Percentiles rank a stretch among this genome's conserved stretches.
These are phyloP conservation scores for Thelephora aurantiotincta DNA, from an alignment of 768 basidiomycete genomes.

Conservation along the genomic window DNA sequence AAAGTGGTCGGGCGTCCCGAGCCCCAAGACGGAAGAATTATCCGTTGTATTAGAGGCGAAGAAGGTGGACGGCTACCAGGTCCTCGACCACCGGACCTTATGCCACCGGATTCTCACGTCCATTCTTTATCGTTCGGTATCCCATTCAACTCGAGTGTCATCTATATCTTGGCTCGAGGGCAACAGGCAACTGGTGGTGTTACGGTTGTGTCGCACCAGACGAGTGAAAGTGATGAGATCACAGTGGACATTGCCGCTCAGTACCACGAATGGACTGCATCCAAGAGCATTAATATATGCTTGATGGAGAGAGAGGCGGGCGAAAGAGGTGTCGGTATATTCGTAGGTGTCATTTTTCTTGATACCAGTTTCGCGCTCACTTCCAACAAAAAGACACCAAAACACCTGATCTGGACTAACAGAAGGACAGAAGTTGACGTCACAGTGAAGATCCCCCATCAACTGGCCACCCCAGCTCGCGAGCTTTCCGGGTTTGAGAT, in stretches of 20 bases:
- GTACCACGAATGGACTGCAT: slow-evolving; percentile 6
- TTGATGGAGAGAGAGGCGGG: slow-evolving; percentile 7
- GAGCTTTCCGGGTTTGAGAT: slow-evolving; percentile 16
- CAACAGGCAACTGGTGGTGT: slow-evolving; percentile 6
- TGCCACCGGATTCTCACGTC: not conserved
- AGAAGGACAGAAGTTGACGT: slow-evolving; percentile 4
- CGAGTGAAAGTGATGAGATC: slow-evolving; percentile 6
- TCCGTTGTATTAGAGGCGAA: not conserved
- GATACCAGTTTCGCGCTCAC: not conserved
- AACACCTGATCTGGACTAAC: slow-evolving; percentile 16
- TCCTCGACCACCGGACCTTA: not conserved
- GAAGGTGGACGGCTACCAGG: slow-evolving; percentile 3
- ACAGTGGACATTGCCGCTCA: slow-evolving; percentile 10
- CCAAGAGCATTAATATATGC: slow-evolving; percentile 10
- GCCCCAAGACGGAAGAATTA: not conserved
- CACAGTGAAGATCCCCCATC: slow-evolving; percentile 20
- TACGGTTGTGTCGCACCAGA: slow-evolving; percentile 5
- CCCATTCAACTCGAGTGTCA: not conserved
- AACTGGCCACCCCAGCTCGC: slow-evolving; percentile 23
- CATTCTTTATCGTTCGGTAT: not conserved
- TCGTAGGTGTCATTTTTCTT: slow-evolving; percentile 10
- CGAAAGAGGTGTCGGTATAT: slow-evolving; percentile 17
- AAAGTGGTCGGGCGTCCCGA: not conserved
- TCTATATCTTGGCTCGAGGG: slow-evolving; percentile 6
- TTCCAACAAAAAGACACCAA: slow-evolving; percentile 6